Base-by-base conservation (phyloP, 2,329 filamentous ascomycete genomes). In the Acephala macrosclerotiorum region DNA sequence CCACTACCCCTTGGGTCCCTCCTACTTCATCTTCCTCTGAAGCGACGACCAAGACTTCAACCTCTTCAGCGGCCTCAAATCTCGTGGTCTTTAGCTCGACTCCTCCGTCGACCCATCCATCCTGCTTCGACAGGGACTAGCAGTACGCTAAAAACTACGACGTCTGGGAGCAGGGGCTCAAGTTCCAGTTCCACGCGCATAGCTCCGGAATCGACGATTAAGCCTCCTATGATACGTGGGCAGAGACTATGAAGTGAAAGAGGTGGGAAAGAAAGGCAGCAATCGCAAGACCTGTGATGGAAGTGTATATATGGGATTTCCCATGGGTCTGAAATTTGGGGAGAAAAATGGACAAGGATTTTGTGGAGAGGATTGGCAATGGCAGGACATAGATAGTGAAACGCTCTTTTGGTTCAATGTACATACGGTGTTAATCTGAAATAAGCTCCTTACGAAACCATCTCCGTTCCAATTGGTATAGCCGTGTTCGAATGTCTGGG, bases 211-310 rank as follows among this genome's bases (percentile, higher is more conserved):
- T 20, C 45, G 4, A 49, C 45, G 20, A 25, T 49, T 9, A 49
- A 49, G 45, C 45, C 45, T 22, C 45, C 45, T 49, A 49, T 49
- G 45, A 49, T 49, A 22, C 45, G n/a, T 25, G 45, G 45, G n/a
- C 45, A n/a, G 3, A 49, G 6, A 16, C 14, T n/a, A 6, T 42
- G n/a, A 20, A 49, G n/a, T 2, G 20, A n/a, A n/a, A 49, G 20
- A 18, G 25, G 6, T 49, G 6, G 20, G 45, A n/a, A 49, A 14
- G n/a, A 7, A 12, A 22, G 20, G 6, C 25, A 6, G 11, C 4
- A 9, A 22, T 11, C n/a, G 3, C 8, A 49, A 25, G 14, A 20
- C 16, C 12, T 45, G 16, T n/a, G n/a, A 40, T 11, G 18, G 36
- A 40, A 16, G 9, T 11, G 18, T 40, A 40, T 40, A 40, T 11